These are phyloP conservation scores for Triticum dicoccoides DNA, from an alignment of 176 grass and related monocot species.

Conservation along the genomic window DNA sequence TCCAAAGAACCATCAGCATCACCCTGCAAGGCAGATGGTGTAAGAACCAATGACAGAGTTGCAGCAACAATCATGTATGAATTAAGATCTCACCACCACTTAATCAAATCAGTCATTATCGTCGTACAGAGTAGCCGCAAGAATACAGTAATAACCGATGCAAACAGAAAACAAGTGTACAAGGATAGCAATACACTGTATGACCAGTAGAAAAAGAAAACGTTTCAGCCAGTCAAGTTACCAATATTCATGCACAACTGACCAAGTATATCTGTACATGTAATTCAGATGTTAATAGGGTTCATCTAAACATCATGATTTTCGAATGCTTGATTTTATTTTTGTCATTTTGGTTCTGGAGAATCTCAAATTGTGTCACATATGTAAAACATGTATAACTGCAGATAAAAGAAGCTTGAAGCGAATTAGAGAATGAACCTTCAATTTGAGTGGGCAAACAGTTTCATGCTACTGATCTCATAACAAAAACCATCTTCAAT, in stretches of 20 bases:
- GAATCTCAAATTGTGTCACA: not conserved
- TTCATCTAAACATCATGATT: not conserved
- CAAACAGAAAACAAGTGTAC: not conserved
- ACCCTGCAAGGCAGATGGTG: slow-evolving; percentile 29
- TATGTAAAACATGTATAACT: not conserved
- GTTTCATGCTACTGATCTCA: not conserved
- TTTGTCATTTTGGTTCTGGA: not conserved
- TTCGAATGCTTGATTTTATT: not conserved
- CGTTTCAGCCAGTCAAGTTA: not conserved
- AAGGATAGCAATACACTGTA: not conserved
- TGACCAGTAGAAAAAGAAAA: not conserved
- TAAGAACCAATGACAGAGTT: not conserved
- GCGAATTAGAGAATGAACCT: not conserved
- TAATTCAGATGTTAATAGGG: not conserved
- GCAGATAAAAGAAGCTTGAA: not conserved
- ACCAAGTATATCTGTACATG: not conserved
- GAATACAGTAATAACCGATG: not conserved
- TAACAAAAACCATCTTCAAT: not conserved
- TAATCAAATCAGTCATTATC: not conserved
- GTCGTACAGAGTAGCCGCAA: not conserved
- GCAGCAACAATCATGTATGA: not conserved
- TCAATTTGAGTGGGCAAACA: not conserved
- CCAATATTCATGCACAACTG: not conserved
- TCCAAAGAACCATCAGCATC: slow-evolving; percentile 60
- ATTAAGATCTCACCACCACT: not conserved